Evolutionary conservation across 768 basidiomycete species (phyloP).

Genomic region (Suillus placidus): DNA sequence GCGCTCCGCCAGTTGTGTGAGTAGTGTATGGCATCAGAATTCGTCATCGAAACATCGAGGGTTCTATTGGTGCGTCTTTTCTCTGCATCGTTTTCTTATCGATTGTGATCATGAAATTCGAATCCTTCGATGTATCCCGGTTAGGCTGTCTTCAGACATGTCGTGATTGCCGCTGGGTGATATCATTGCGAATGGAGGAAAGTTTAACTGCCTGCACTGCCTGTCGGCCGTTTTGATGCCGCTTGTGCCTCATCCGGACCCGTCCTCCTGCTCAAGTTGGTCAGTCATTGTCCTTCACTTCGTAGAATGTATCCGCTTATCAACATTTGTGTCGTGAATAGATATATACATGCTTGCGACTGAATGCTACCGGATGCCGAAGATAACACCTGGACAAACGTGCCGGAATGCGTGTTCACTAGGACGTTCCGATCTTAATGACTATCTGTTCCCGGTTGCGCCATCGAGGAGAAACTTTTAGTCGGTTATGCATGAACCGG

Average conservation of each 20-base stretch:
- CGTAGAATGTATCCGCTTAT: not conserved
- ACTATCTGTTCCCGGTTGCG: not conserved
- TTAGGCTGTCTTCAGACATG: not conserved
- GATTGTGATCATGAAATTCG: not conserved
- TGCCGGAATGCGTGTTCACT: not conserved
- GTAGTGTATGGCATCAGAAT: not conserved
- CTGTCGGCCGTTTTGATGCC: not conserved
- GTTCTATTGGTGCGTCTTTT: slow-evolving; percentile 2
- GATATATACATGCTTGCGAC: not conserved
- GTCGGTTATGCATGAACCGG: not conserved
- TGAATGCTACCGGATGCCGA: not conserved
- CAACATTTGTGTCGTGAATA: not conserved
- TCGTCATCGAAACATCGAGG: not conserved
- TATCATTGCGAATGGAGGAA: not conserved
- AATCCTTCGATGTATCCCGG: not conserved
- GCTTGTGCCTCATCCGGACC: not conserved
- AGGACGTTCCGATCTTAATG: not conserved
- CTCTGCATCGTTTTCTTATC: not conserved
- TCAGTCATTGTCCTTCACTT: not conserved
- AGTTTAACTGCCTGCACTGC: not conserved
- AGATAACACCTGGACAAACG: not conserved
- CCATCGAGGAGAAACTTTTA: not conserved
- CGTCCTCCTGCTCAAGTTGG: not conserved
- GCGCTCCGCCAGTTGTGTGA: not conserved
- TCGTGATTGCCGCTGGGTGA: not conserved